Base-by-base conservation (phyloP, 768 basidiomycete genomes). In the Psilocybe azurescens region DNA sequence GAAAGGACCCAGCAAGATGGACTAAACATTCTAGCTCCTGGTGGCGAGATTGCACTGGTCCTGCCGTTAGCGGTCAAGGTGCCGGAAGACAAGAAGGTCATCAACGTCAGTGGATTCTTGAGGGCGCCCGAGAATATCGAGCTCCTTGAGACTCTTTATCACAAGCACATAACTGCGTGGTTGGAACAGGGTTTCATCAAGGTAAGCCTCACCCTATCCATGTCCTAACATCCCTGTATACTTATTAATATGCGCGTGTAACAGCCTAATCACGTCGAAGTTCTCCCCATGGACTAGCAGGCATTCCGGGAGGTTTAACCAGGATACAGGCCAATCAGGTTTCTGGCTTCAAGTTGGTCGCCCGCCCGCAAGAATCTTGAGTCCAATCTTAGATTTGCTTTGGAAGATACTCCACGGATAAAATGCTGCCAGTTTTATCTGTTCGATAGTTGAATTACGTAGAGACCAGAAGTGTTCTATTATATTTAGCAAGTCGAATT, bases 1-100 rank as follows among this genome's bases (percentile, higher is more conserved):
- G 9, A 62, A 0, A 61, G 53, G 1, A 78, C 75, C 0, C 71
- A 74, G 62, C 59, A 69, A n/a, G 44, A 60, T 1, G 75, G 69
- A 0, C 44, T 70, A 7, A 67, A 70, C 10, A 57, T 78, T 6
- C 69, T 77, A 3, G 52, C 63, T 10, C 13, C 59, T 2, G 66
- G 60, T 2, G 66, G 66, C 5, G 46, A 62, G 8, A 41, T 67
- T 2, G 57, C 48, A 3, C 18, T 61, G 3, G 57, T 64, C 32
- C 39, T 49, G 39, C 60, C 33, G 11, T 14, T 30, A 11, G 44
- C 38, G 10, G 38, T 60, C n/a, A 56, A 62, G 20, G 39, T 30
- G 5, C 53, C 60, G 2, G 55, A 56, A 8, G 28, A n/a, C 13
- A 53, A 33, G 52, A 33, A n/a, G 3, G 10, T 53, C 14, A 33